These are phyloP conservation scores for Garcia nutans DNA, from an alignment of 345 rosid genomes.

Conservation along the genomic window DNA sequence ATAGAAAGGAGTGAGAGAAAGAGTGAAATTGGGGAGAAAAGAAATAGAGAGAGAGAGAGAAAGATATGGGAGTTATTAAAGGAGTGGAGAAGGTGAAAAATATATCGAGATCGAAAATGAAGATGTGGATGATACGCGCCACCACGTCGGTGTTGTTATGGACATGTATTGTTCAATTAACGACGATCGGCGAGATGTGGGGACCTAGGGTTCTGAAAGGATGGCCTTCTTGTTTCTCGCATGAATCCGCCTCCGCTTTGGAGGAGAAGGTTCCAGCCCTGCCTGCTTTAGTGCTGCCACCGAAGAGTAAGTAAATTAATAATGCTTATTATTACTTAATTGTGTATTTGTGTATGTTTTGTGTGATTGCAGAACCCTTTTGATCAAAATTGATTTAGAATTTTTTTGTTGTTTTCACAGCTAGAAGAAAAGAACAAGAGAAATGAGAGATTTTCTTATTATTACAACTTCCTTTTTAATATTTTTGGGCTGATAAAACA, in stretches of 20 bases:
- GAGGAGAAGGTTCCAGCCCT: conserved; percentile 43
- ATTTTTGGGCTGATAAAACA: neutral
- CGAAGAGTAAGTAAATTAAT: conserved; percentile 59
- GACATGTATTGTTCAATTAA: conserved; percentile 92
- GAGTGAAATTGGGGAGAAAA: conserved; percentile 40
- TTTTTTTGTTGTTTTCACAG: neutral
- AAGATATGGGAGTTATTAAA: conserved; percentile 26
- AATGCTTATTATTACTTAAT: neutral
- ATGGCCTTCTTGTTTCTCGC: conserved; percentile 76
- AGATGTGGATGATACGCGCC: conserved; percentile 91
- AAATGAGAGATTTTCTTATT: neutral
- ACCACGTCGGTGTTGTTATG: conserved; percentile 81
- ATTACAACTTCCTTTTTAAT: neutral
- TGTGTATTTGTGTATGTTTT: too few species aligned
- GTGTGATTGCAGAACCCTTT: too few species aligned
- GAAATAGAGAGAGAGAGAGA: conserved; percentile 39
- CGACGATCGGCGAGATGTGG: conserved; percentile 88
- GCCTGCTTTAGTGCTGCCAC: conserved; percentile 54
- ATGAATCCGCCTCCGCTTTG: conserved; percentile 38
- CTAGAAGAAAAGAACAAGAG: neutral
- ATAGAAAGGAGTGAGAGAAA: conserved; percentile 37
- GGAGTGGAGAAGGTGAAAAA: conserved; percentile 51
- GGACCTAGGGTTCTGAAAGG: conserved; percentile 82
- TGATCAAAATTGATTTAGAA: too few species aligned
- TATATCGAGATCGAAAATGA: conserved; percentile 51